Conservation (phyloP, 164 flowering plant species). For the Macadamia integrifolia region DNA sequence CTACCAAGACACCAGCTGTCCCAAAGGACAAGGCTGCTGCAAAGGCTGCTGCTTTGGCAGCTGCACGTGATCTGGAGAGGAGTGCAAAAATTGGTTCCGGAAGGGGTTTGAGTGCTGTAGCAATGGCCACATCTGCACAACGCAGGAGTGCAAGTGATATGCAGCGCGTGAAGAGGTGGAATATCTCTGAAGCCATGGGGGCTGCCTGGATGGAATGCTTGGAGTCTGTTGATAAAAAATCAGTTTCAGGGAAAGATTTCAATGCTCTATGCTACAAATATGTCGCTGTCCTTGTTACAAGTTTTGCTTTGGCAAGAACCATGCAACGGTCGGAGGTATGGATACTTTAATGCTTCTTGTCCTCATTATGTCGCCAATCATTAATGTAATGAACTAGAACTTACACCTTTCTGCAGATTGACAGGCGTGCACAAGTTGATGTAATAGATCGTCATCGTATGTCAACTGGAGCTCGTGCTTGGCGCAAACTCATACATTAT, state of each 20-base stretch:
- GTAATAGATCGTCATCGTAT: constrained; percentile 48
- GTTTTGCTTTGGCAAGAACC: constrained; percentile 97
- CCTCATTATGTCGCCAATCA: neutral
- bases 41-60: constrained; percentile 98
- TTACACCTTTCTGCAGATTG: constrained; percentile 49
- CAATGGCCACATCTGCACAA: constrained; percentile 99
- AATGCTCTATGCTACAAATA: constrained; percentile 80
- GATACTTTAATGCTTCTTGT: constrained; percentile 2
- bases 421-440: constrained; percentile 79
- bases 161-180: constrained; percentile 93
- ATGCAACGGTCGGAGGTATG: constrained; percentile 90
- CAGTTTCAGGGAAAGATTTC: constrained; percentile 90
- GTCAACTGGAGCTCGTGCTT: constrained; percentile 61
- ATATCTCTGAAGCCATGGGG: constrained; percentile 91
- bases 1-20: constrained; percentile 43
- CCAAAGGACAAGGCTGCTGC: constrained; percentile 95
- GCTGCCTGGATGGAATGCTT: constrained; percentile 98
- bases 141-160: constrained; percentile 70
- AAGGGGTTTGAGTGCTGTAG: constrained; percentile 99
- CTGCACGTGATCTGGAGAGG: constrained; percentile 98
- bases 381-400: neutral
- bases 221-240: constrained; percentile 78
- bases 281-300: constrained; percentile 91
- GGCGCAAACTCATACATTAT: constrained; percentile 89
- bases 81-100: constrained; percentile 98